A percentile compares a stretch with the other conserved stretches of the same genome.
These are phyloP conservation scores for Globisporangium ultimum DNA, from an alignment of 352 stramenopile genomes.

Conservation along the genomic window DNA sequence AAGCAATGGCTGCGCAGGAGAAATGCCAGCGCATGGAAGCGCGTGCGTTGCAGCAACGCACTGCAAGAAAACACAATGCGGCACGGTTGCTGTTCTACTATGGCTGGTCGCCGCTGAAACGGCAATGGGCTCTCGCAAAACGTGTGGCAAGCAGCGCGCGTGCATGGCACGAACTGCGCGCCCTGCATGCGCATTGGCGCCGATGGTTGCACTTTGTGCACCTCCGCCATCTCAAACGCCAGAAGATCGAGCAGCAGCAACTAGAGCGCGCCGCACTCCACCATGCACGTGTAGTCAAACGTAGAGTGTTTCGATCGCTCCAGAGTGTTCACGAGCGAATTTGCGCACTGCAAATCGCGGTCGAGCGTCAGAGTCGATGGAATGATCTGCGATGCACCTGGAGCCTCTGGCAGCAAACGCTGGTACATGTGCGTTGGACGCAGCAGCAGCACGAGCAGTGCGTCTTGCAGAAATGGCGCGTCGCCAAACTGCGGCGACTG, in stretches of 20 bases:
- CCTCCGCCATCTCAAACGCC: conserved; percentile 13
- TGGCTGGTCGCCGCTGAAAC: conserved; percentile 38
- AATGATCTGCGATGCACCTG: conserved; percentile 26
- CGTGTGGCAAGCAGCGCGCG: conserved; percentile 29
- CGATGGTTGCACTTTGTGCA: conserved; percentile 36
- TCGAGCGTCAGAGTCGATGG: conserved; percentile 32
- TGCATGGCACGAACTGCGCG: conserved; percentile 42
- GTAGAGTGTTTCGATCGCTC: conserved; percentile 16
- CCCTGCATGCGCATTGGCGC: conserved; percentile 35
- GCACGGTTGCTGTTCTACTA: conserved; percentile 48
- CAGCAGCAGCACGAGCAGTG: conserved; percentile 13
- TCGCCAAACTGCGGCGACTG: conserved; percentile 18
- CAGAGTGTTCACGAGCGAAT: conserved; percentile 16
- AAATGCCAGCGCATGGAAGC: conserved; percentile 32
- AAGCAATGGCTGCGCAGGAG: conserved; percentile 23
- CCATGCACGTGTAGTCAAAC: conserved; percentile 16
- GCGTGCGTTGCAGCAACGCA: conserved; percentile 21
- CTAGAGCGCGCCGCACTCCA: conserved; percentile 20
- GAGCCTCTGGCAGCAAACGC: conserved; percentile 22
- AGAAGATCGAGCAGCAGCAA: conserved; percentile 21
- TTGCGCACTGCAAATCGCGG: conserved; percentile 16
- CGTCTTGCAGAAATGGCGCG: conserved; percentile 9
- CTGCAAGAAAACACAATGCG: conserved; percentile 28
- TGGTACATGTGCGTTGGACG: conserved; percentile 10
- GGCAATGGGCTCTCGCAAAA: conserved; percentile 21